Evolutionary conservation across 1,139 yeast species (phyloP).

Genomic region (Protomyces inouyei): DNA sequence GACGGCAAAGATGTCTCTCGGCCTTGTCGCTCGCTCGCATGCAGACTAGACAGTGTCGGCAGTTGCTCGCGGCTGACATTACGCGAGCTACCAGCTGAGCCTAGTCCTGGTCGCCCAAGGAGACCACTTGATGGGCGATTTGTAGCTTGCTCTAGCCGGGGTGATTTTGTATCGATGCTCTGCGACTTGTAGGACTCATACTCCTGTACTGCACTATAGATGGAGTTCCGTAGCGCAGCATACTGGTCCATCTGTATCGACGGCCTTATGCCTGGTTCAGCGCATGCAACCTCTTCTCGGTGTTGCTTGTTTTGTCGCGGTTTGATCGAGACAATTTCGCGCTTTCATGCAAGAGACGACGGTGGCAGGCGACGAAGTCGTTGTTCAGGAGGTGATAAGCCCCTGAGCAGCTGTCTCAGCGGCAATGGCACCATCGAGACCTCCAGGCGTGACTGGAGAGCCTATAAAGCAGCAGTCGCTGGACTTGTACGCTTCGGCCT

Average conservation of each 20-base stretch:
- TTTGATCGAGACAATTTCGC: too few relatives aligned
- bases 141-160: neutral
- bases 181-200: conserved; percentile 21
- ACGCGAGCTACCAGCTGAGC: neutral
- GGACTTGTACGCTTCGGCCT: neutral
- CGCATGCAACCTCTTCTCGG: too few relatives aligned
- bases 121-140: neutral
- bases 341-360: too few relatives aligned
- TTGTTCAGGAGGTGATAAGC: too few relatives aligned
- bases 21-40: neutral
- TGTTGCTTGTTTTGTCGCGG: too few relatives aligned
- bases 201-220: conserved; percentile 6
- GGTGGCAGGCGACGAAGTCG: too few relatives aligned
- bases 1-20: neutral
- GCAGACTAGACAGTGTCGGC: neutral
- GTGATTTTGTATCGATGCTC: neutral
- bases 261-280: too few relatives aligned
- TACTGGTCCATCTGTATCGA: conserved; percentile 5
- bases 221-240: conserved; percentile 9
- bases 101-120: neutral
- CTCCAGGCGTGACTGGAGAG: neutral
- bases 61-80: neutral
- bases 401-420: neutral
- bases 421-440: neutral
- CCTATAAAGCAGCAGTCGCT: neutral